phyloP scores from a whole-genome alignment of 306 rosid genomes.

The Arachis hypogaea region DNA sequence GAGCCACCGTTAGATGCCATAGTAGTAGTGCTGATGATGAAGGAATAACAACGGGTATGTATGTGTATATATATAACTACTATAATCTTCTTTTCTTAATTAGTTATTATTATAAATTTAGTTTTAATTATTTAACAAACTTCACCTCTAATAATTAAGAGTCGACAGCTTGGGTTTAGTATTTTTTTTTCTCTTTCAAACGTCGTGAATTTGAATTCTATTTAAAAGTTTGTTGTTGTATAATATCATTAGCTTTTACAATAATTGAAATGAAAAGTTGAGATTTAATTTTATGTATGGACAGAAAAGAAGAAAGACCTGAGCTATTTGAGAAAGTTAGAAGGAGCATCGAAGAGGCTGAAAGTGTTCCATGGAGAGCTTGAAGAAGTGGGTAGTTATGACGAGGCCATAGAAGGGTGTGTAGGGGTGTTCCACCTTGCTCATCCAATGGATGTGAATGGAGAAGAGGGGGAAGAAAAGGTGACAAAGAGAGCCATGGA shows the following conservation, averaged over 20 bases:
- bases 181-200: no score
- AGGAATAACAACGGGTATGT: conserved; percentile 25
- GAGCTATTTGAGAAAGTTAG: conserved; percentile 56
- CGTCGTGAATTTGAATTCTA: no score
- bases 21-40: conserved; percentile 9
- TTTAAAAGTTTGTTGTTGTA: no score
- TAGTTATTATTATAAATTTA: no score
- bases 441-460: conserved; percentile 45
- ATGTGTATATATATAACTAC: neutral
- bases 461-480: conserved; percentile 42
- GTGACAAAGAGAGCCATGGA: conserved; percentile 49
- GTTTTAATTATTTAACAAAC: no score
- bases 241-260: no score
- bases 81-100: neutral
- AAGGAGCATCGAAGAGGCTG: conserved; percentile 49
- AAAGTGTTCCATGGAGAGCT: conserved; percentile 49
- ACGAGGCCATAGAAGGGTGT: conserved; percentile 51
- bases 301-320: conserved; percentile 38
- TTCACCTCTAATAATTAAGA: no score
- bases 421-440: conserved; percentile 62
- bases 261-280: no score
- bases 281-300: neutral
- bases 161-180: no score
- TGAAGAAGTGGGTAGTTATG: conserved; percentile 44
- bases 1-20: conserved; percentile 58